Percentiles rank a stretch among this genome's conserved stretches.
Conservation (phyloP, 2,329 filamentous ascomycete genomes). For the Myriosclerotinia scirpicola region DNA sequence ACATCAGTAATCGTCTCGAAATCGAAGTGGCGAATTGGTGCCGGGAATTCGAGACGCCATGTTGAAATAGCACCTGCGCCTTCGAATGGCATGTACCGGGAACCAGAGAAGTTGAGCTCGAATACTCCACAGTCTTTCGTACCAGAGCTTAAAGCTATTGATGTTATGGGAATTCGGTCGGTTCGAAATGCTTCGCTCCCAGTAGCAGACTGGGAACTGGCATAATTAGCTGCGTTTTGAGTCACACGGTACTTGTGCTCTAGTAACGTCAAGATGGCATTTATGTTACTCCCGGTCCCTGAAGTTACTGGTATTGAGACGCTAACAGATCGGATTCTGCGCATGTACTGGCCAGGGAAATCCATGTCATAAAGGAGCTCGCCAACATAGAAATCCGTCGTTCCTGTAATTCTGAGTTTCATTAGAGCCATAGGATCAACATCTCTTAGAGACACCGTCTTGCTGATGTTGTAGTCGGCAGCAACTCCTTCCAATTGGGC, state of each 20-base stretch:
- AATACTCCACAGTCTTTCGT: slow-evolving; percentile 42
- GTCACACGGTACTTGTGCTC: slow-evolving; percentile 13
- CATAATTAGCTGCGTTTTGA: not conserved
- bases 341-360: slow-evolving; percentile 25
- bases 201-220: not conserved
- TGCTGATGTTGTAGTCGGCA: slow-evolving; percentile 22
- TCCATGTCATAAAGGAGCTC: slow-evolving; percentile 26
- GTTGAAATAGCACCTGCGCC: slow-evolving; percentile 40
- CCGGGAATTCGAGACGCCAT: slow-evolving; percentile 42
- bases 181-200: slow-evolving; percentile 19
- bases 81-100: slow-evolving; percentile 44
- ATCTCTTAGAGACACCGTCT: slow-evolving; percentile 11
- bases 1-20: slow-evolving; percentile 2
- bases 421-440: slow-evolving; percentile 21
- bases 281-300: not conserved
- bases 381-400: slow-evolving; percentile 21
- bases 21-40: not conserved
- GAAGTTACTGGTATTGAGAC: slow-evolving; percentile 14
- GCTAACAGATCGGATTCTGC: slow-evolving; percentile 18
- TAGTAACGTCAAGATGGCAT: slow-evolving; percentile 17
- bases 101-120: slow-evolving; percentile 39
- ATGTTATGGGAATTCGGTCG: slow-evolving; percentile 32
- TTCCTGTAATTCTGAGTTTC: slow-evolving; percentile 17
- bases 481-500: slow-evolving; percentile 8
- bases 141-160: slow-evolving; percentile 37